Conservation (phyloP, 768 basidiomycete species). For the Phlebiopsis flavidoalba region DNA sequence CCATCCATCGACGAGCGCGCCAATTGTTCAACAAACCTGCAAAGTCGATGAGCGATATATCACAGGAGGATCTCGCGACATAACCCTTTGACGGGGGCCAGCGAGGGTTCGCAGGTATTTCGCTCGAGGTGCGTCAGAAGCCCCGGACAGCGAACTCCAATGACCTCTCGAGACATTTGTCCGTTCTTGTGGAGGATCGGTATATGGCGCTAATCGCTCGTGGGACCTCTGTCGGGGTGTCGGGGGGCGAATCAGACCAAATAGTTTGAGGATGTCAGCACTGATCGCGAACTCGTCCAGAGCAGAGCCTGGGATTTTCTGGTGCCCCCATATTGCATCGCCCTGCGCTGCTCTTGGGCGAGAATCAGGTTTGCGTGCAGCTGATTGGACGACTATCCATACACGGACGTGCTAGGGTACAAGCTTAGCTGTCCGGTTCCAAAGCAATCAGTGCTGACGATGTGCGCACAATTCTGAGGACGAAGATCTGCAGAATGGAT, state of each 20-base stretch:
- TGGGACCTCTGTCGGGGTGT: too few species aligned
- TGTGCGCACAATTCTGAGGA: conserved; percentile 80
- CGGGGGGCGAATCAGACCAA: conserved; percentile 67
- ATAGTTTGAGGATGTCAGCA: conserved; percentile 55
- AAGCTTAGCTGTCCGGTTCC: conserved; percentile 66
- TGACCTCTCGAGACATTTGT: conserved; percentile 50
- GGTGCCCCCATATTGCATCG: conserved; percentile 36
- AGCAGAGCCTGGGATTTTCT: conserved; percentile 54
- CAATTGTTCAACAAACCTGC: conserved; percentile 79
- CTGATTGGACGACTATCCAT: conserved; percentile 78
- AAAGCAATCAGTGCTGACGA: conserved; percentile 72
- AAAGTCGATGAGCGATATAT: neutral
- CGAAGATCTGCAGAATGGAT: conserved; percentile 69
- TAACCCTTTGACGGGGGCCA: conserved; percentile 56
- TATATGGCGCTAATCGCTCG: conserved; percentile 63
- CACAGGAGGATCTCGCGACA: conserved; percentile 10
- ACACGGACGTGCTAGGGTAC: conserved; percentile 80
- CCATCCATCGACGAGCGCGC: conserved; percentile 94
- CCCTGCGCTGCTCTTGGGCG: conserved; percentile 50
- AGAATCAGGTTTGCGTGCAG: conserved; percentile 73
- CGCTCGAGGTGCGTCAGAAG: conserved; percentile 57
- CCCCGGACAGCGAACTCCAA: conserved; percentile 66
- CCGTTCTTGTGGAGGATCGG: conserved; percentile 40
- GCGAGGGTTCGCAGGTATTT: conserved; percentile 60
- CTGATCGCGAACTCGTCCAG: conserved; percentile 58